Percentiles rank a stretch among this genome's conserved stretches.
Conservation (phyloP, 306 rosid genomes). For the Cucurbita pepo region DNA sequence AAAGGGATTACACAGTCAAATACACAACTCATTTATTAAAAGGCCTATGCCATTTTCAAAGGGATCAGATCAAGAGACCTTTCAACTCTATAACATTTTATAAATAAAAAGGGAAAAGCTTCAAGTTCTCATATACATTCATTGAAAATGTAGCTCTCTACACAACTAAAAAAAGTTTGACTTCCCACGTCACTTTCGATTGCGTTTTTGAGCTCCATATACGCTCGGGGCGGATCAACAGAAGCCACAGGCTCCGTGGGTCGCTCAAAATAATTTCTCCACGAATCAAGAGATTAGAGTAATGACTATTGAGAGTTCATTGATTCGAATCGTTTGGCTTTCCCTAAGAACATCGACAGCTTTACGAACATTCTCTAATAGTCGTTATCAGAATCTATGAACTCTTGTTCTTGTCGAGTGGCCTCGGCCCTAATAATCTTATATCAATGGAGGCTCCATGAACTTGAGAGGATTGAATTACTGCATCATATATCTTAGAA, state of each 20-base stretch:
- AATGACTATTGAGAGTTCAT: background rate
- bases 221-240: background rate
- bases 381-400: constrained; percentile 16
- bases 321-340: background rate
- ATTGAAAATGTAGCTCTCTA: background rate
- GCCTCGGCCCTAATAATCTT: constrained; percentile 52
- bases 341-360: background rate
- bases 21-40: background rate
- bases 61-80: background rate
- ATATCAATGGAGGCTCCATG: constrained; percentile 39
- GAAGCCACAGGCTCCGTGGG: background rate
- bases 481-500: constrained; percentile 54
- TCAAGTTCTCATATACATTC: background rate
- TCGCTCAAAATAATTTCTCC: background rate
- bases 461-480: constrained; percentile 35
- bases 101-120: background rate
- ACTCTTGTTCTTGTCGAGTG: constrained; percentile 30
- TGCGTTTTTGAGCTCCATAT: background rate
- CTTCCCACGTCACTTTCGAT: background rate
- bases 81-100: background rate
- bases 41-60: background rate
- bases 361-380: background rate
- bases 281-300: background rate
- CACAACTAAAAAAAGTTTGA: background rate
- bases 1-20: background rate